Percentiles rank a stretch among this genome's conserved stretches.
Evolutionary conservation across 352 stramenopile species (phyloP).

Genomic region (Phytophthora melonis): DNA sequence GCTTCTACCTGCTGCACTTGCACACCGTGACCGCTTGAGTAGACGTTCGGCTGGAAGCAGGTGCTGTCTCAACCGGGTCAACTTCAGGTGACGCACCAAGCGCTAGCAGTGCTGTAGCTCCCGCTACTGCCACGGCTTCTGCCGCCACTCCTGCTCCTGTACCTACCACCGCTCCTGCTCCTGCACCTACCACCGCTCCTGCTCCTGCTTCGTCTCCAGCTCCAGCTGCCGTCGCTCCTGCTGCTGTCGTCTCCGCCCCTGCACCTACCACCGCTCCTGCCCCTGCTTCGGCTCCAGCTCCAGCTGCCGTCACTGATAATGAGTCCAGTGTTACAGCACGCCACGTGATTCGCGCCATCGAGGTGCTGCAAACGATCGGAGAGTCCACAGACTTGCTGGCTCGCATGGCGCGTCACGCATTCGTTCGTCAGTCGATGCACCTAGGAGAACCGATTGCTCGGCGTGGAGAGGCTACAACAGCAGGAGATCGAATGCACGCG

Average conservation of each 20-base stretch:
- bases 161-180: too few relatives aligned
- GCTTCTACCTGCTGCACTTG: conserved; percentile 55
- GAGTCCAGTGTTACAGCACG: conserved; percentile 28
- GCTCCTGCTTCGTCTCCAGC: too few relatives aligned
- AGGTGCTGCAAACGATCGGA: conserved; percentile 64
- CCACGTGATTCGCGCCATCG: conserved; percentile 52
- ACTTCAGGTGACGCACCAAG: not conserved
- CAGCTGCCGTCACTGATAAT: not conserved
- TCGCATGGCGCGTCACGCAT: conserved; percentile 57
- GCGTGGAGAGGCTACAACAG: conserved; percentile 11
- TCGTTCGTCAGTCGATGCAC: conserved; percentile 54
- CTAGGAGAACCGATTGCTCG: conserved; percentile 30
- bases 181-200: too few relatives aligned
- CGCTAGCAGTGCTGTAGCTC: not conserved
- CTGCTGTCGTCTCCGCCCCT: too few relatives aligned
- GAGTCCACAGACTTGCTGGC: conserved; percentile 61
- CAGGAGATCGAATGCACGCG: conserved; percentile 14
- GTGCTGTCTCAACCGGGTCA: conserved; percentile 5
- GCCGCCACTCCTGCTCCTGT: too few relatives aligned
- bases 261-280: too few relatives aligned
- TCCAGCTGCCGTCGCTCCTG: too few relatives aligned
- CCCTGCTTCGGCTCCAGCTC: too few relatives aligned
- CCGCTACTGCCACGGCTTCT: not conserved
- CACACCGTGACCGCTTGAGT: conserved; percentile 40
- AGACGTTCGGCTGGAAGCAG: not conserved